Evolutionary conservation across 192 early-diverging fungal species (phyloP).

Genomic region (Diversispora eburnea): DNA sequence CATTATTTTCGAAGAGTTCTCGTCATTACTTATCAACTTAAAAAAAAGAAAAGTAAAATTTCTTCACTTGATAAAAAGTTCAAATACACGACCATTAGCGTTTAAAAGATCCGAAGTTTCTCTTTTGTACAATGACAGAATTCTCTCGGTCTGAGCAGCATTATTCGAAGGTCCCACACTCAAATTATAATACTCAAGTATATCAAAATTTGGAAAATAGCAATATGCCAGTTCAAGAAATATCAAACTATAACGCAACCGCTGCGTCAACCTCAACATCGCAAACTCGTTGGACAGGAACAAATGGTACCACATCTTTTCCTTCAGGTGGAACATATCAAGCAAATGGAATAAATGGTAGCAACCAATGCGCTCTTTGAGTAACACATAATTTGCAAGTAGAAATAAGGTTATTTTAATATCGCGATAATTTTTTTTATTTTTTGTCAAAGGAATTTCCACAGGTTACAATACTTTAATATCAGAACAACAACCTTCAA

Average conservation of each 20-base stretch:
- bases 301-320: neutral
- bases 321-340: neutral
- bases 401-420: neutral
- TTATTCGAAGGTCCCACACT: neutral
- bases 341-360: neutral
- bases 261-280: neutral
- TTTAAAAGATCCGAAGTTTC: neutral
- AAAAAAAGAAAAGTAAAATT: too few species aligned
- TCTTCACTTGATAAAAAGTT: too few species aligned
- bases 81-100: neutral
- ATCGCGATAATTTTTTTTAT: neutral
- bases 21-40: neutral
- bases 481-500: conserved; percentile 21
- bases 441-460: neutral
- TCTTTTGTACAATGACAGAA: conserved; percentile 1
- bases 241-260: neutral
- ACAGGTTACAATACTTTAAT: neutral
- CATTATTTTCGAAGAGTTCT: neutral
- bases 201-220: neutral
- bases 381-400: neutral
- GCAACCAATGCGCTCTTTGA: neutral
- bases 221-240: conserved; percentile 15
- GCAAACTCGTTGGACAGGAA: neutral
- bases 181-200: conserved; percentile 2
- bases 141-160: neutral